These are phyloP conservation scores for Chlorella sp. DNA, from an alignment of 139 green algal genomes.

Conservation along the genomic window DNA sequence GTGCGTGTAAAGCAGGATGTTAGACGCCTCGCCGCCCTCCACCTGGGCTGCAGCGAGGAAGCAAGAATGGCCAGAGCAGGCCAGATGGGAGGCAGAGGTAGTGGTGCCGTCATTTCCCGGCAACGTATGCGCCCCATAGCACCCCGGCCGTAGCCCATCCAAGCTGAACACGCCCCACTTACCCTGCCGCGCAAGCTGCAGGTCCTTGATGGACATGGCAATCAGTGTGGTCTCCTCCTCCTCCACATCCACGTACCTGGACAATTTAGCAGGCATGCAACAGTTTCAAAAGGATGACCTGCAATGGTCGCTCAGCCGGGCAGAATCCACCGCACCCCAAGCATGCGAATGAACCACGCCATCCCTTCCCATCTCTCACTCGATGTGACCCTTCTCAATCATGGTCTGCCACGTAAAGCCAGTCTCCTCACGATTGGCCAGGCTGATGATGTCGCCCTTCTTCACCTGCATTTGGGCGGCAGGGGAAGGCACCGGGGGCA, in stretches of 20 bases:
- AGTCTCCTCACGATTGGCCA: slow-evolving; percentile 54
- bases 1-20: slow-evolving; percentile 94
- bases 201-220: slow-evolving; percentile 91
- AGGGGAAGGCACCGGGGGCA: too few relatives aligned
- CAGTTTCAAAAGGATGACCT: too few relatives aligned
- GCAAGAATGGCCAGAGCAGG: not conserved
- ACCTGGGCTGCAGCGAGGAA: not conserved
- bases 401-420: slow-evolving; percentile 69
- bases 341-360: too few relatives aligned
- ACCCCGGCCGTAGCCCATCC: too few relatives aligned
- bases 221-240: slow-evolving; percentile 99
- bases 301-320: too few relatives aligned
- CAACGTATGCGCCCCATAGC: too few relatives aligned
- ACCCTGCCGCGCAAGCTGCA: slow-evolving; percentile 60
- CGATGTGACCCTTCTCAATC: slow-evolving; percentile 71
- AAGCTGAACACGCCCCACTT: not conserved
- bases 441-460: slow-evolving; percentile 81
- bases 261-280: too few relatives aligned
- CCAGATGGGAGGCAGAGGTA: not conserved
- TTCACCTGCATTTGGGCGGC: slow-evolving; percentile 61
- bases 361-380: slow-evolving; percentile 88
- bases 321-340: too few relatives aligned
- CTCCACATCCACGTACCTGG: slow-evolving; percentile 79
- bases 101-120: too few relatives aligned
- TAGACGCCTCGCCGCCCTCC: slow-evolving; percentile 42